Evolutionary conservation across 805 yeast genomes (phyloP).

Genomic region (Ascoidea rubescens): DNA sequence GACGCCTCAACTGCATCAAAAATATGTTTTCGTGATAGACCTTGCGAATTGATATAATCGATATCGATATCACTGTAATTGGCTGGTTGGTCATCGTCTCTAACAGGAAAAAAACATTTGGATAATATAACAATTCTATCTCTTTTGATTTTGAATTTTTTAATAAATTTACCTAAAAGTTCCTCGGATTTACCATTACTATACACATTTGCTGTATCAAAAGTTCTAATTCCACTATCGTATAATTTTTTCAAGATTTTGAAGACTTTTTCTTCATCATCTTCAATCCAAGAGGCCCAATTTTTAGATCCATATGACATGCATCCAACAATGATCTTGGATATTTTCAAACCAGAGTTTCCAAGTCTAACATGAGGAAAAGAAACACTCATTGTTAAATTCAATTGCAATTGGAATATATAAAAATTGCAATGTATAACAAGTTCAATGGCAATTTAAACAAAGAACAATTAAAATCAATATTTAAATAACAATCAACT

Average conservation of each 20-base stretch:
- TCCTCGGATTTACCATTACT: slow-evolving; percentile 34
- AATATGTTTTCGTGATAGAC: slow-evolving; percentile 32
- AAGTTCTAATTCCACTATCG: slow-evolving; percentile 31
- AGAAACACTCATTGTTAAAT: no score
- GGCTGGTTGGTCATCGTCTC: background rate
- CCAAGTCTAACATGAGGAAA: slow-evolving; percentile 16
- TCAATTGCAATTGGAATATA: no score
- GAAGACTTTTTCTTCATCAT: slow-evolving; percentile 30
- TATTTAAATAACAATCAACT: no score
- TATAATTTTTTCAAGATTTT: slow-evolving; percentile 29
- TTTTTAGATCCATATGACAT: slow-evolving; percentile 25
- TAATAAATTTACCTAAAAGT: slow-evolving; percentile 38
- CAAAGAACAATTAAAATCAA: no score
- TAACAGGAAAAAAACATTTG: slow-evolving; percentile 19
- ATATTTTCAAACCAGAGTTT: slow-evolving; percentile 32
- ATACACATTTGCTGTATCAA: slow-evolving; percentile 36
- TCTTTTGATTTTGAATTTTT: slow-evolving; percentile 35
- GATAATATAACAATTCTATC: slow-evolving; percentile 42
- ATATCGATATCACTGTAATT: background rate
- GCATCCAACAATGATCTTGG: slow-evolving; percentile 38
- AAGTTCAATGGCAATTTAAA: no score
- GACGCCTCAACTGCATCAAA: slow-evolving; percentile 28
- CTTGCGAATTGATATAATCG: slow-evolving; percentile 18
- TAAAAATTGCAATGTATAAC: no score
- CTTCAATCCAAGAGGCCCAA: slow-evolving; percentile 30